A percentile compares a stretch with the other conserved stretches of the same genome.
phyloP scores from a whole-genome alignment of 495 filamentous ascomycete species.

The Penicillium herquei region DNA sequence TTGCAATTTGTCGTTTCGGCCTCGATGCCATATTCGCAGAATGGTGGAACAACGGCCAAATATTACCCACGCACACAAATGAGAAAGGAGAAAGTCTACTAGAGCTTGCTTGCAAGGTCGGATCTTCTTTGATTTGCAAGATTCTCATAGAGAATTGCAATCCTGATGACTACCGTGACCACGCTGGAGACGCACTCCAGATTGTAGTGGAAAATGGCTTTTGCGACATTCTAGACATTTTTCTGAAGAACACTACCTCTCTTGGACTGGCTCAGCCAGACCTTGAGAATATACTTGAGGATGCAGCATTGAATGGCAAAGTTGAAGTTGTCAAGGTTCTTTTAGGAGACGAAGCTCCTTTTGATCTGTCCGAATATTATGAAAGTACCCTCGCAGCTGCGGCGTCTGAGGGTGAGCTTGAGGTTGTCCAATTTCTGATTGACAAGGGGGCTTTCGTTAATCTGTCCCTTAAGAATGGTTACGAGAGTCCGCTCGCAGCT shows the following conservation, averaged over 20 bases:
- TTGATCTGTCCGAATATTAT: not conserved
- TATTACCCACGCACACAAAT: not conserved
- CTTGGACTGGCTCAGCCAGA: not conserved
- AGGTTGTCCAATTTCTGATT: not conserved
- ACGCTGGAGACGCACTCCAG: not conserved
- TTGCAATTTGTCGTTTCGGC: not conserved
- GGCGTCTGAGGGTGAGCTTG: not conserved
- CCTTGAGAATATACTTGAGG: not conserved
- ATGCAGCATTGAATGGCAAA: not conserved
- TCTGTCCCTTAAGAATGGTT: not conserved
- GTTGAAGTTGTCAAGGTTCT: not conserved
- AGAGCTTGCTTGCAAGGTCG: not conserved
- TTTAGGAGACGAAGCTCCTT: not conserved
- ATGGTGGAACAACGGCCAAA: not conserved
- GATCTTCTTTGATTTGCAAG: not conserved
- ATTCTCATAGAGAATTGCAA: not conserved
- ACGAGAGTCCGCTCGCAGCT: not conserved
- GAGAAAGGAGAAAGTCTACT: not conserved
- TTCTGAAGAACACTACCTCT: not conserved
- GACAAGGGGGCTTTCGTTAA: not conserved
- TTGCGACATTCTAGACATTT: not conserved
- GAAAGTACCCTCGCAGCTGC: not conserved
- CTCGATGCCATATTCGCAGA: not conserved
- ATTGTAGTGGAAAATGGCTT: not conserved
- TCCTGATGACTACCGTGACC: not conserved